Conservation (phyloP, 179 eudicot genomes). For the Nepenthes alata region DNA sequence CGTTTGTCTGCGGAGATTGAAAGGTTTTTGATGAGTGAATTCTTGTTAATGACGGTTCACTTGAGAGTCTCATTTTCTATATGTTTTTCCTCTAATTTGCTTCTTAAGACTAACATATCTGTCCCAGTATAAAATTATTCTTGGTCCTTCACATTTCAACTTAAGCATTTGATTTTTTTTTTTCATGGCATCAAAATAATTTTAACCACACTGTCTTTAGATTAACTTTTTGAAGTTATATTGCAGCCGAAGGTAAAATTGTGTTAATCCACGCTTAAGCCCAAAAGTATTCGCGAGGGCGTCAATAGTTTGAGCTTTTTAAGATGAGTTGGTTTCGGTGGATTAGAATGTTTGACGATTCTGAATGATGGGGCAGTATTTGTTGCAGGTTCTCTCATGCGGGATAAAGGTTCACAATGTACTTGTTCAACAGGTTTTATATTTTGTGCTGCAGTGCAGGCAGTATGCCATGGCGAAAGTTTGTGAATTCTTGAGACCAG, state of each 20-base stretch:
- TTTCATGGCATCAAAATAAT: too few relatives aligned
- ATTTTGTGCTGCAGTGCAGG: conserved; percentile 50
- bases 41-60: background rate
- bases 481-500: conserved; percentile 60
- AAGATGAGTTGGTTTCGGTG: too few relatives aligned
- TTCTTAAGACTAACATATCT: background rate
- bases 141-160: background rate
- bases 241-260: too few relatives aligned
- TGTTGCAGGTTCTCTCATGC: conserved; percentile 57
- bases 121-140: background rate
- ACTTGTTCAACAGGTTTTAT: conserved; percentile 55
- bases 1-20: background rate
- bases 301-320: too few relatives aligned
- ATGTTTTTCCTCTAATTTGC: background rate
- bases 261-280: too few relatives aligned
- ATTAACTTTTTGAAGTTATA: too few relatives aligned
- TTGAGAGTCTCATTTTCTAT: too few relatives aligned
- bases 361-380: background rate
- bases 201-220: too few relatives aligned
- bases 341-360: background rate
- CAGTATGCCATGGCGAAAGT: conserved; percentile 48
- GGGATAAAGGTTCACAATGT: conserved; percentile 57
- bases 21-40: too few relatives aligned
- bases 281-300: too few relatives aligned
- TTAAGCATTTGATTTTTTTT: too few relatives aligned